Base-by-base conservation (phyloP, 2,329 filamentous ascomycete genomes). In the Scedosporium boydii region DNA sequence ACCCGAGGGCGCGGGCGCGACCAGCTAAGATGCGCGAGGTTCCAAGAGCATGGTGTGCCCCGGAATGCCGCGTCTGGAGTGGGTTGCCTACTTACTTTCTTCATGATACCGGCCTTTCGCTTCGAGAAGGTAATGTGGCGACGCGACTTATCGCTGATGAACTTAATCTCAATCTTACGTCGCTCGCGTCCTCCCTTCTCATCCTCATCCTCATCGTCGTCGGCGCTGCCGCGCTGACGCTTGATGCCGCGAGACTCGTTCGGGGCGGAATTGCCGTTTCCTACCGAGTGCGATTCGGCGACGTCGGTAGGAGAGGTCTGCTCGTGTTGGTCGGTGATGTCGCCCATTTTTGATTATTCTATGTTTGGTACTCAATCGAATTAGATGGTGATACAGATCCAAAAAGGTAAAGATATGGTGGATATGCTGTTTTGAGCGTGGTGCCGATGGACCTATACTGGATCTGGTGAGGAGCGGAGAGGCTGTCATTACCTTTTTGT, bases 121-220 rank as follows among this genome's bases (percentile, higher is more conserved):
- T 99, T 99, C 70, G 93, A 98, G 77, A 99, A 98, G 72, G 95
- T 98, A 75, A 98, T 99, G 82, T 99, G 95, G 66, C 95, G 90
- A 80, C 95, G 92, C 80, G 93, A 98, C 83, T 99, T 99, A 80
- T 99, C 95, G 78, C 93, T 93, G 77, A 99, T 99, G 81, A 99
- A 99, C 85, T 99, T 99, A 81, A 99, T 99, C 79, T 99, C 95
- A 72, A 99, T 99, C 89, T 99, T 99, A 80, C 95, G 88, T 74
- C 95, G 89, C 85, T 98, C 95, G 77, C 95, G 93, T 73, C 92
- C 92, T 66, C 91, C 91, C 86, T 98, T 98, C 77, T 97, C 93
- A 70, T 96, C 93, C 70, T 98, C 93, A 67, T 98, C 95, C 68
- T 98, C 93, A 68, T 98, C 95, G 74, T 98, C 95, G 74, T 98